phyloP scores from a whole-genome alignment of 1,139 yeast species.

The Yamadazyma sp. region DNA sequence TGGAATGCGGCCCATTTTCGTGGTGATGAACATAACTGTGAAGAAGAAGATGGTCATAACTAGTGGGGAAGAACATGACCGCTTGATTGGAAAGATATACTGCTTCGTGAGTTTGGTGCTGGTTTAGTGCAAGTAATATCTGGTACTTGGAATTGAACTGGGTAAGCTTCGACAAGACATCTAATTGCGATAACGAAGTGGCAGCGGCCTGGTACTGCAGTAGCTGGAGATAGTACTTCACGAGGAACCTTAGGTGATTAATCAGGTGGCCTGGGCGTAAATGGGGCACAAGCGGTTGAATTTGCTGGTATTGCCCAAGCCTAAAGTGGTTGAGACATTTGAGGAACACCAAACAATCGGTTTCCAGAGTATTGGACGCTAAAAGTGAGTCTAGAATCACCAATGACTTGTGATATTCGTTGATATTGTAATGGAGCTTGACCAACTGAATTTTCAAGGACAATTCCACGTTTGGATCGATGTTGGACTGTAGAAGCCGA shows the following conservation, averaged over 20 bases:
- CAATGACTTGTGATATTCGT: conserved; percentile 6
- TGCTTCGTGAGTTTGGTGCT: conserved; percentile 4
- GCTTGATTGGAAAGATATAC: conserved; percentile 2
- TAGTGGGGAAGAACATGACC: conserved; percentile 6
- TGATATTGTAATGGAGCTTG: conserved; percentile 5
- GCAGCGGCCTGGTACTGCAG: neutral
- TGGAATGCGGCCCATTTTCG: conserved; percentile 3
- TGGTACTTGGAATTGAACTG: conserved; percentile 4
- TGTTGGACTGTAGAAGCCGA: neutral
- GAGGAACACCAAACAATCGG: no score
- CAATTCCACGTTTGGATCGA: neutral
- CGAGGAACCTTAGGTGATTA: neutral
- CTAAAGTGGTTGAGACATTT: conserved; percentile 1
- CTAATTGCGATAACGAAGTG: no score
- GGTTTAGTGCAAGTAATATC: conserved; percentile 6
- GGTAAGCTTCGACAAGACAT: no score
- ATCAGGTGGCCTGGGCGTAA: neutral
- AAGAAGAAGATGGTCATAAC: conserved; percentile 5
- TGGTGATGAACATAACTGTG: conserved; percentile 1
- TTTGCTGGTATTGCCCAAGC: conserved; percentile 1
- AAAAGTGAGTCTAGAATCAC: neutral
- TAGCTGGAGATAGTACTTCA: neutral
- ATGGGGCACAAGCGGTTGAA: neutral
- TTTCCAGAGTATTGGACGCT: no score
- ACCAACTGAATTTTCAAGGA: neutral